Percentiles rank a stretch among this genome's conserved stretches.
Conservation (phyloP, 1,284 basidiomycete genomes). For the Hemileia vastatrix region DNA sequence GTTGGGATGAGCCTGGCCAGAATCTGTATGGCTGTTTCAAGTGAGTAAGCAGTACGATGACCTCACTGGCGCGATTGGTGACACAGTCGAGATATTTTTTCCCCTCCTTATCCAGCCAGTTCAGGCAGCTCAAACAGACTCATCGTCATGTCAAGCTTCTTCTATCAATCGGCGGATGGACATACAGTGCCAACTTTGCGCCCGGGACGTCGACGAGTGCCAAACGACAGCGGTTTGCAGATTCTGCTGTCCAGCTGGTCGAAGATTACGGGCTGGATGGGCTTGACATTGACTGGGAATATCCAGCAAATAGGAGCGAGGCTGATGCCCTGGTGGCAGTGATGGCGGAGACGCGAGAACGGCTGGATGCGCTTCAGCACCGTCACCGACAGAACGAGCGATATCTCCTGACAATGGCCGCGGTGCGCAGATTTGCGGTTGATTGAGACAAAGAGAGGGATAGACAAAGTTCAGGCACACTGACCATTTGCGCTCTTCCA, state of each 20-base stretch:
- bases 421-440: slow-evolving; percentile 3
- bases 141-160: slow-evolving; percentile 42
- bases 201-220: slow-evolving; percentile 30
- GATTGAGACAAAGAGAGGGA: no score
- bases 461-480: no score
- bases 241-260: slow-evolving; percentile 35
- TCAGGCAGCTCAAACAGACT: slow-evolving; percentile 36
- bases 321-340: slow-evolving; percentile 17
- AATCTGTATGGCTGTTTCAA: slow-evolving; percentile 43
- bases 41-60: slow-evolving; percentile 23
- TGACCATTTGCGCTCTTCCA: no score
- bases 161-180: slow-evolving; percentile 44
- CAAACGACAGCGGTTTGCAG: slow-evolving; percentile 36
- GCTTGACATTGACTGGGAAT: slow-evolving; percentile 26
- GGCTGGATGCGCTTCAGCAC: slow-evolving; percentile 3
- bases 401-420: slow-evolving; percentile 21
- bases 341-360: neutral
- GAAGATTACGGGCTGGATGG: slow-evolving; percentile 44
- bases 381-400: slow-evolving; percentile 8
- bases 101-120: slow-evolving; percentile 8
- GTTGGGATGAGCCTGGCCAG: slow-evolving; percentile 35
- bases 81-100: no score
- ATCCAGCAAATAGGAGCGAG: slow-evolving; percentile 13
- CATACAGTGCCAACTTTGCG: slow-evolving; percentile 41
- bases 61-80: no score